Evolutionary conservation across 2,329 filamentous ascomycete genomes (phyloP), one percentile per base, ranked within the genome.

Genomic region (Talaromyces atroroseus): DNA sequence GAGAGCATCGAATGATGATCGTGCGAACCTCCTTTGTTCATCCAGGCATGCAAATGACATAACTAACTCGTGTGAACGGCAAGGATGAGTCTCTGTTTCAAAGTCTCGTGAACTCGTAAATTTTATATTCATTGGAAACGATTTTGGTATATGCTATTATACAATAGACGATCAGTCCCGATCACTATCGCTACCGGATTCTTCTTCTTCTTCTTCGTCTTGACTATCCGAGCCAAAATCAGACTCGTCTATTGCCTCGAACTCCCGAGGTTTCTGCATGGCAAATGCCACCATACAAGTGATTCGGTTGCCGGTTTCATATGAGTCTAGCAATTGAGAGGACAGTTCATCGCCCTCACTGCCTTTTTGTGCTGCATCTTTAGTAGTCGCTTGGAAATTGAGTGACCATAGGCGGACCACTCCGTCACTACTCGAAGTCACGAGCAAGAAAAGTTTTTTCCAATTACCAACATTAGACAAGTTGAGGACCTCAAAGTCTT

Each of bases 241-340:
- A 18, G 82, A 83, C 63, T 84, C 84, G 46, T 78, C 76, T 21
- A 80, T 81, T 42, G 85, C 83, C 16, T 83, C 81, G 48, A 80
- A 65, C 40, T 70, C 67, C 47, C 68, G 67, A 4, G 73, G 77
- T 64, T 85, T 81, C 71, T 89, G 82, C 90, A 97, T 95, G 61
- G 89, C 77, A 75, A 95, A 97, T 21, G 87, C 87, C 64, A 84
- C 85, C 65, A 97, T 68, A 69, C 94, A 97, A 38, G 92, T 97
- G 63, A 97, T 91, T 56, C 94, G 80, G 69, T 92, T 92, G 47
- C 87, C 85, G 21, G 92, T 96, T 72, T 92, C 87, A 66, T 94
- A 94, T 32, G 82, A 85, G 16, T 86, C 90, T 46, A 96, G 69
- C 55, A 95, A 69, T 29, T 54, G 61, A 47, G 63, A 56, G 12